These are phyloP conservation scores for Cyamopsis tetragonoloba DNA, from an alignment of 306 rosid species.

Conservation along the genomic window DNA sequence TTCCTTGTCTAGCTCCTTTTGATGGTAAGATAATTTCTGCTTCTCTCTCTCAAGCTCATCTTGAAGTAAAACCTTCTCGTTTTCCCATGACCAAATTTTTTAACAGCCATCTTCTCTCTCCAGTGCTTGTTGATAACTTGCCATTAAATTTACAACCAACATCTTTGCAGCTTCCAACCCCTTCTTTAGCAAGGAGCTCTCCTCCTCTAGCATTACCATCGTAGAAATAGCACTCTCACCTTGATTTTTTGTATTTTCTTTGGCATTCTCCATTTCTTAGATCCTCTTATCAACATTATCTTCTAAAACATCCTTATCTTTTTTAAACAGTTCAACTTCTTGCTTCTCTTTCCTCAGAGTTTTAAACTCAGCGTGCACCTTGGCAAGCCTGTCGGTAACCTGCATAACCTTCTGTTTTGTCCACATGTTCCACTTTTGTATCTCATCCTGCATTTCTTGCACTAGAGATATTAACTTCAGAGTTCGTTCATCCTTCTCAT, in stretches of 20 bases:
- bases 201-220: slow-evolving; percentile 29
- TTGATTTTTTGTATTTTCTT: slow-evolving; percentile 38
- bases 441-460: slow-evolving; percentile 45
- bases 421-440: slow-evolving; percentile 57
- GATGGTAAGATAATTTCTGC: slow-evolving; percentile 34
- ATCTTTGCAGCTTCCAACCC: slow-evolving; percentile 40
- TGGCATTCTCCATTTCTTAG: slow-evolving; percentile 53
- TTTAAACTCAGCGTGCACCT: slow-evolving; percentile 42
- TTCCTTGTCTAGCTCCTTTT: slow-evolving; percentile 37
- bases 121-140: slow-evolving; percentile 36
- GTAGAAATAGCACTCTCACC: slow-evolving; percentile 37
- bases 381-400: slow-evolving; percentile 49
- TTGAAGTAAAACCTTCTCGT: slow-evolving; percentile 36
- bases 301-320: slow-evolving; percentile 39
- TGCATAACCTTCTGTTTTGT: slow-evolving; percentile 55
- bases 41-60: slow-evolving; percentile 52
- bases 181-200: slow-evolving; percentile 41
- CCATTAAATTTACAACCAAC: slow-evolving; percentile 35
- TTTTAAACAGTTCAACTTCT: slow-evolving; percentile 30
- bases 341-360: slow-evolving; percentile 47
- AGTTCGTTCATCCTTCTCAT: slow-evolving; percentile 48
- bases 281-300: slow-evolving; percentile 56
- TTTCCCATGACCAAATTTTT: slow-evolving; percentile 42
- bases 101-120: slow-evolving; percentile 37
- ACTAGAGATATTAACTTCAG: slow-evolving; percentile 41